phyloP scores from a whole-genome alignment of 306 rosid genomes.

The Arachis stenosperma region DNA sequence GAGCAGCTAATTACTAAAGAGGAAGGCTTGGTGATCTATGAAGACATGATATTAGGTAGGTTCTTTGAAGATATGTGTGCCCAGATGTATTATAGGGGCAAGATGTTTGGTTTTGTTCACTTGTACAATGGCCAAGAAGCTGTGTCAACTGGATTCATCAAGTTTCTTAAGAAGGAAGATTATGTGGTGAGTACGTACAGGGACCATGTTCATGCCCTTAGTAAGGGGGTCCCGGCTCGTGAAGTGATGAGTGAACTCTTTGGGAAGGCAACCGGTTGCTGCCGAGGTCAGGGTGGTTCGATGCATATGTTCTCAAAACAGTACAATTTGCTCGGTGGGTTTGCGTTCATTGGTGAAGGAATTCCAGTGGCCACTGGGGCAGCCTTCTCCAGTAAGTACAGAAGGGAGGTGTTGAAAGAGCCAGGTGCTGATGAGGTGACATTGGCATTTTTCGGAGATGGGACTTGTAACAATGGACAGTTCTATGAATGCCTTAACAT shows the following conservation, averaged over 20 bases:
- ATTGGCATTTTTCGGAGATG: constrained; percentile 91
- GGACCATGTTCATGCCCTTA: constrained; percentile 96
- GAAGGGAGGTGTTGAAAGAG: constrained; percentile 82
- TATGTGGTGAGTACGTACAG: constrained; percentile 89
- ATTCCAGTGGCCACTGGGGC: constrained; percentile 98
- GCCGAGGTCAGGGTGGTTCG: constrained; percentile 99
- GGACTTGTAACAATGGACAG: constrained; percentile 96
- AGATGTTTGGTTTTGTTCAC: constrained; percentile 99
- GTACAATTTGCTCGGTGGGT: constrained; percentile 87
- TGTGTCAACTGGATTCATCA: constrained; percentile 96
- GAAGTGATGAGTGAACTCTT: constrained; percentile 97
- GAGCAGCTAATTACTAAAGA: constrained; percentile 82
- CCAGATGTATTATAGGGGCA: constrained; percentile 96
- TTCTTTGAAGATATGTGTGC: constrained; percentile 96
- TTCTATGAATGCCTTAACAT: constrained; percentile 96
- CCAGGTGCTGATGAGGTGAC: constrained; percentile 77
- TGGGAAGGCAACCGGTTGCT: constrained; percentile 95
- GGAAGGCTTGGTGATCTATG: constrained; percentile 88
- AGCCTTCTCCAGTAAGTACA: constrained; percentile 81
- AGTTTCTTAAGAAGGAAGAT: constrained; percentile 78
- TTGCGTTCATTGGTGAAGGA: constrained; percentile 99
- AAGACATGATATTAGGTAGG: constrained; percentile 95
- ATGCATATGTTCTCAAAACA: constrained; percentile 99
- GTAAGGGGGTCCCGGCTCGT: constrained; percentile 95
- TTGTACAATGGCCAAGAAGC: constrained; percentile 99